Conservation (phyloP, 768 basidiomycete genomes). For the Boletus tomentosulus region DNA sequence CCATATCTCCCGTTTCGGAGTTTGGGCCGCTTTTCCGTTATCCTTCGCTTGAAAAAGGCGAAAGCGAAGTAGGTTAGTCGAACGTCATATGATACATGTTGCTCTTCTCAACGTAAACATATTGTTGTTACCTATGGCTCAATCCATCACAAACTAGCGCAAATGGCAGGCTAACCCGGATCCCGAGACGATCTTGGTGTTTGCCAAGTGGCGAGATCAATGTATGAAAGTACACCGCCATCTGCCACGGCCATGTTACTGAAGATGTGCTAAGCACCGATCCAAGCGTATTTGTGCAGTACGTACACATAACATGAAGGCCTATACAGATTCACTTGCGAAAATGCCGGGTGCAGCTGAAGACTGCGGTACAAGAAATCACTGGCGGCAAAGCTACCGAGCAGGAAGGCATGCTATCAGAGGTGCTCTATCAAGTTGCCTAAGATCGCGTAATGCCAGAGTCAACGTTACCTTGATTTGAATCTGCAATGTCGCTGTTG, state of each 20-base stretch:
- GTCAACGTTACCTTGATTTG: slow-evolving; percentile 17
- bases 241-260: slow-evolving; percentile 47
- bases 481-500: slow-evolving; percentile 20
- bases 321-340: slow-evolving; percentile 39
- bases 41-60: no score
- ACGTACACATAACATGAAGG: slow-evolving; percentile 48
- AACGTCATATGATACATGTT: no score
- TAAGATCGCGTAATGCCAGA: not conserved
- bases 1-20: no score
- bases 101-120: no score
- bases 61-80: no score
- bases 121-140: no score
- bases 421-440: not conserved
- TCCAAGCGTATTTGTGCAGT: slow-evolving; percentile 13
- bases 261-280: not conserved
- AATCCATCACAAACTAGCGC: no score
- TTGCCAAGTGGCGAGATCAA: slow-evolving; percentile 11
- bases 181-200: no score
- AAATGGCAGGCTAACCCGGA: no score
- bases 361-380: slow-evolving; percentile 43
- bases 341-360: slow-evolving; percentile 31
- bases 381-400: slow-evolving; percentile 49
- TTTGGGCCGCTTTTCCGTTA: no score
- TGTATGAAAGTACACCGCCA: slow-evolving; percentile 5
- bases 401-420: slow-evolving; percentile 39